Evolutionary conservation across 2,329 filamentous ascomycete genomes (phyloP).

Genomic region (Endothia cerciana): DNA sequence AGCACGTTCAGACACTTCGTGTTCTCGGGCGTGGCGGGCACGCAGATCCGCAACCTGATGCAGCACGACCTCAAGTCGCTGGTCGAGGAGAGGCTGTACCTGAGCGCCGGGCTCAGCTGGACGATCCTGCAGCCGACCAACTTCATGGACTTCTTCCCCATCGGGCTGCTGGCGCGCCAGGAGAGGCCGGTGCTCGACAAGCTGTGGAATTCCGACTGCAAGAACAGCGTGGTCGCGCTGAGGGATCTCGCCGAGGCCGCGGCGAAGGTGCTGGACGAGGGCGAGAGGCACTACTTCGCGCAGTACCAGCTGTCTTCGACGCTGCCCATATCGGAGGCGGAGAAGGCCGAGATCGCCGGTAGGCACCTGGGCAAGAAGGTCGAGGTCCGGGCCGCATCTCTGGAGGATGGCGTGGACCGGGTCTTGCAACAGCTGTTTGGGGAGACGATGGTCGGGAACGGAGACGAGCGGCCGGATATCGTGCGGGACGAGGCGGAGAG

Average conservation of each 20-base stretch:
- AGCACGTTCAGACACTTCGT: constrained; percentile 41
- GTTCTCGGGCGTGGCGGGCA: constrained; percentile 39
- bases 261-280: constrained; percentile 28
- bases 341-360: constrained; percentile 22
- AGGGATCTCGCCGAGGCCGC: constrained; percentile 31
- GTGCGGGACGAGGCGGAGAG: constrained; percentile 29
- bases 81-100: constrained; percentile 42
- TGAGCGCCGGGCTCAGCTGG: constrained; percentile 37
- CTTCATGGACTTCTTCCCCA: constrained; percentile 38
- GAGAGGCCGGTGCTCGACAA: constrained; percentile 12
- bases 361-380: constrained; percentile 15
- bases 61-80: constrained; percentile 42
- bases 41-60: constrained; percentile 40
- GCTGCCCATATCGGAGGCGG: constrained; percentile 21
- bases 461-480: constrained; percentile 27
- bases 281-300: constrained; percentile 31
- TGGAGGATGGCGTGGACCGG: background rate
- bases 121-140: constrained; percentile 42
- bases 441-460: constrained; percentile 6
- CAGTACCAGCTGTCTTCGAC: constrained; percentile 31
- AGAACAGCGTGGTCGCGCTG: constrained; percentile 27
- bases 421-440: background rate
- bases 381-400: background rate
- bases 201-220: constrained; percentile 25
- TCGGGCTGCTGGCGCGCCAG: constrained; percentile 14